Evolutionary conservation across 768 basidiomycete species (phyloP).

Genomic region (Rhodotorula diobovata): DNA sequence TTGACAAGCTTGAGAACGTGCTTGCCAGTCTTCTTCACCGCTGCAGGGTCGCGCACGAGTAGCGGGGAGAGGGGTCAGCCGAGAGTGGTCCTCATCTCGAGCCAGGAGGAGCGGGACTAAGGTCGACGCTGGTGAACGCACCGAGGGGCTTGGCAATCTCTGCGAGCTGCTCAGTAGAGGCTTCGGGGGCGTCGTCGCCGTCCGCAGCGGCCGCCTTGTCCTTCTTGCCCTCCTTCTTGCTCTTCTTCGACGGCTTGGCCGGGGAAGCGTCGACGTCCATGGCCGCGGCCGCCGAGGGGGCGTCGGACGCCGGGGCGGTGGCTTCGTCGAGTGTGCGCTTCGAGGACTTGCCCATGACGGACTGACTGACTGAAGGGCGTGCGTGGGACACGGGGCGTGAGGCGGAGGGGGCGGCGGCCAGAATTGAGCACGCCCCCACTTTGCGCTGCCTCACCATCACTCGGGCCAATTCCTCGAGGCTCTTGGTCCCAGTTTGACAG

Average conservation of each 20-base stretch:
- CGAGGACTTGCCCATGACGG: conserved; percentile 26
- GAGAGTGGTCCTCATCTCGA: not conserved
- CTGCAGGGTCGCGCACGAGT: conserved; percentile 44
- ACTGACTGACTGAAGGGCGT: no score
- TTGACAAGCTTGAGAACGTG: conserved; percentile 93
- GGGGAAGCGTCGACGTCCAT: conserved; percentile 42
- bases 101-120: not conserved
- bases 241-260: not conserved
- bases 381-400: not conserved
- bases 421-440: no score
- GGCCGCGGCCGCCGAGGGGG: conserved; percentile 17
- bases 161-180: conserved; percentile 75
- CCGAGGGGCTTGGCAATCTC: conserved; percentile 84
- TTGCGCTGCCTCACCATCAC: no score
- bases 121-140: no score
- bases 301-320: conserved; percentile 12
- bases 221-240: conserved; percentile 52
- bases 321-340: conserved; percentile 32
- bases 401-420: no score
- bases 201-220: conserved; percentile 55
- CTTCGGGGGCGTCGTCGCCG: conserved; percentile 62
- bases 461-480: no score
- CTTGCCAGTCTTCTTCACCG: conserved; percentile 86
- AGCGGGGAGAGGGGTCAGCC: not conserved
- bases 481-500: no score